phyloP scores from a whole-genome alignment of 1,284 basidiomycete genomes.

The Thecaphora frezii region DNA sequence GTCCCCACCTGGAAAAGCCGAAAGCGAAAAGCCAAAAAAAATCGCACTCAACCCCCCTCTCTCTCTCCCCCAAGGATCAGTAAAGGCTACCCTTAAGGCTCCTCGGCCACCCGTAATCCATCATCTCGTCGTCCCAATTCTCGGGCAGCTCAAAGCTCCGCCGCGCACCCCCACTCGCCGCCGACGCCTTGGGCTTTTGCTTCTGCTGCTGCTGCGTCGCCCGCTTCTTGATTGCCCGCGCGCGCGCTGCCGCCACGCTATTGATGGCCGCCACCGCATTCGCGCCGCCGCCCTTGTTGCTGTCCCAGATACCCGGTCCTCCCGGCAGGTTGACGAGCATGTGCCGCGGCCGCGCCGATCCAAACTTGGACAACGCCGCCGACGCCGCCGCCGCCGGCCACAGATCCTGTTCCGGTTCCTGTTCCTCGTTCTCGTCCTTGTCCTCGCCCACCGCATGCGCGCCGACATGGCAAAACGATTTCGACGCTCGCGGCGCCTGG shows the following conservation, averaged over 20 bases:
- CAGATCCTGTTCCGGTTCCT: slow-evolving; percentile 13
- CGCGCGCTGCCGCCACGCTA: slow-evolving; percentile 26
- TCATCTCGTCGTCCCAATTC: slow-evolving; percentile 28
- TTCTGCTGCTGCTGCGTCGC: slow-evolving; percentile 10
- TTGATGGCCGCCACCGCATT: slow-evolving; percentile 37
- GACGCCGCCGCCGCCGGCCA: slow-evolving; percentile 24
- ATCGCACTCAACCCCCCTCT: too few species aligned
- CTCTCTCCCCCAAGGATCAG: too few species aligned
- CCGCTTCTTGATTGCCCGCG: slow-evolving; percentile 34
- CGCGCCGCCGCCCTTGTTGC: slow-evolving; percentile 31
- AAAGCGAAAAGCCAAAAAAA: too few species aligned
- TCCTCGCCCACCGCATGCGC: background rate
- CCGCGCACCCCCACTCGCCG: too few species aligned
- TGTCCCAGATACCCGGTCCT: slow-evolving; percentile 39
- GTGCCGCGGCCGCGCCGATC: slow-evolving; percentile 32
- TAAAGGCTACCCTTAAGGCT: slow-evolving; percentile 39
- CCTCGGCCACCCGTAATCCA: slow-evolving; percentile 36
- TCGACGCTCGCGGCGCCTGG: background rate
- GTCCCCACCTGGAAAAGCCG: too few species aligned
- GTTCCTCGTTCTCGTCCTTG: slow-evolving; percentile 9
- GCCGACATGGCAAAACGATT: background rate
- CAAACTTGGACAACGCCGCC: slow-evolving; percentile 30
- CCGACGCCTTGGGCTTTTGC: background rate
- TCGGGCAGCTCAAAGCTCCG: slow-evolving; percentile 27
- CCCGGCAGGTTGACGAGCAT: slow-evolving; percentile 37